Evolutionary conservation across 768 basidiomycete species (phyloP).

Genomic region (Phylloporus sp.): DNA sequence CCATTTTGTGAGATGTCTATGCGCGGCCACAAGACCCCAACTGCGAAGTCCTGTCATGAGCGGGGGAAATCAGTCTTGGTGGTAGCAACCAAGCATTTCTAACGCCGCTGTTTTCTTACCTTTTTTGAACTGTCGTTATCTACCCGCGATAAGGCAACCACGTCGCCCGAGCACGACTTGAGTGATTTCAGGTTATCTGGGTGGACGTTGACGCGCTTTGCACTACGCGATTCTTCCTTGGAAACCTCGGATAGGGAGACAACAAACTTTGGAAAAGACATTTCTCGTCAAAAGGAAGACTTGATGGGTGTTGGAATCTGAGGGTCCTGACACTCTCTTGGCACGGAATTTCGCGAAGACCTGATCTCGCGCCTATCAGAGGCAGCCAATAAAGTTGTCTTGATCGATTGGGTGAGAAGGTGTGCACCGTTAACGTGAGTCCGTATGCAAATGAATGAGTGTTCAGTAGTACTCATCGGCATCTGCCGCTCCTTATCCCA

Average conservation of each 20-base stretch:
- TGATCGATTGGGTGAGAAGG: not conserved
- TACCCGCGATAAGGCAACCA: conserved; percentile 49
- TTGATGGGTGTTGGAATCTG: not conserved
- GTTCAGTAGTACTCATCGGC: conserved; percentile 12
- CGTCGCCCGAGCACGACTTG: conserved; percentile 67
- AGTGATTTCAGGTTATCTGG: conserved; percentile 55
- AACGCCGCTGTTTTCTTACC: conserved; percentile 30
- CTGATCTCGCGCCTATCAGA: not conserved
- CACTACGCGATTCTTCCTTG: conserved; percentile 46
- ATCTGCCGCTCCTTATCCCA: conserved; percentile 11
- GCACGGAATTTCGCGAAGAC: not conserved
- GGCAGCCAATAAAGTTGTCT: not conserved
- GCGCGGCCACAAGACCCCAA: conserved; percentile 79
- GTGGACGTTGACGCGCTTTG: conserved; percentile 62
- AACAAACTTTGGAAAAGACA: conserved; percentile 32
- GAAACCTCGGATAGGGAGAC: conserved; percentile 34
- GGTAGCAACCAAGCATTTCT: conserved; percentile 4
- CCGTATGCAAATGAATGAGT: too few relatives aligned
- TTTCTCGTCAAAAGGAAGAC: conserved; percentile 3
- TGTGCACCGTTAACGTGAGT: too few relatives aligned
- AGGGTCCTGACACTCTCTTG: not conserved
- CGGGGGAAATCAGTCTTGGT: conserved; percentile 13
- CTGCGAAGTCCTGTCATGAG: conserved; percentile 49
- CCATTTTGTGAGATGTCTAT: conserved; percentile 55
- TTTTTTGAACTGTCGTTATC: conserved; percentile 32